A percentile compares a stretch with the other conserved stretches of the same genome.
Conservation (phyloP, 768 basidiomycete genomes). For the Fomitopsis pulvina region DNA sequence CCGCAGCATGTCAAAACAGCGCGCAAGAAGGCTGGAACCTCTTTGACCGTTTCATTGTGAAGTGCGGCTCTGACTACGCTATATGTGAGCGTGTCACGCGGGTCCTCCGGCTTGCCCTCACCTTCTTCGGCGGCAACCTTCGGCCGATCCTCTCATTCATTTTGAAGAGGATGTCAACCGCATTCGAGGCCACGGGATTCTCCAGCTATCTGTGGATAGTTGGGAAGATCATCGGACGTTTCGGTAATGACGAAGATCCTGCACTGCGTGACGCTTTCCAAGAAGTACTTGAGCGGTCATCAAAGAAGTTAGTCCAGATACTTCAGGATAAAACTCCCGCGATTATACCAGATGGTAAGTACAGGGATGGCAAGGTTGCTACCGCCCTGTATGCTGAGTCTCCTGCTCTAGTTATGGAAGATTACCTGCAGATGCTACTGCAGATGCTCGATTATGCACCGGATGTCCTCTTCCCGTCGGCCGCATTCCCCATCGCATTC, state of each 20-base stretch:
- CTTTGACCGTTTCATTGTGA: slow-evolving; percentile 72
- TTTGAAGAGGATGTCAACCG: slow-evolving; percentile 64
- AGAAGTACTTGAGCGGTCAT: slow-evolving; percentile 69
- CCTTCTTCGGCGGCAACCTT: slow-evolving; percentile 66
- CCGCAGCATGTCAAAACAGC: slow-evolving; percentile 70
- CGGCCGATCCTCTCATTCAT: slow-evolving; percentile 65
- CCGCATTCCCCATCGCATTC: slow-evolving; percentile 74
- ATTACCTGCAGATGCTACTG: slow-evolving; percentile 79
- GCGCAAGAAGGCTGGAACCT: slow-evolving; percentile 78
- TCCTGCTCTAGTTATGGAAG: slow-evolving; percentile 76
- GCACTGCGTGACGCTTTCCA: slow-evolving; percentile 51
- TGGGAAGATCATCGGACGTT: slow-evolving; percentile 76
- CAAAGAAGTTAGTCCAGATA: slow-evolving; percentile 59
- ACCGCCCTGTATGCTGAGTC: not conserved
- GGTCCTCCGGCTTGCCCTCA: slow-evolving; percentile 76
- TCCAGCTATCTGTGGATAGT: slow-evolving; percentile 93
- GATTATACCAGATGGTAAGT: slow-evolving; percentile 84
- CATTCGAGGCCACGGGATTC: slow-evolving; percentile 76
- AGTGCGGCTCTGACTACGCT: slow-evolving; percentile 69
- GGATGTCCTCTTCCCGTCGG: slow-evolving; percentile 71
- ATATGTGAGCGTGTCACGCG: slow-evolving; percentile 81
- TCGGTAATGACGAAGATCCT: slow-evolving; percentile 58
- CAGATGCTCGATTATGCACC: slow-evolving; percentile 64
- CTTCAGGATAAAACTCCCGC: slow-evolving; percentile 62
- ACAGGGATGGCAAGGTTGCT: not conserved